These are phyloP conservation scores for Enterocytospora artemiae DNA, from an alignment of 371 early-diverging fungal species.

Conservation along the genomic window DNA sequence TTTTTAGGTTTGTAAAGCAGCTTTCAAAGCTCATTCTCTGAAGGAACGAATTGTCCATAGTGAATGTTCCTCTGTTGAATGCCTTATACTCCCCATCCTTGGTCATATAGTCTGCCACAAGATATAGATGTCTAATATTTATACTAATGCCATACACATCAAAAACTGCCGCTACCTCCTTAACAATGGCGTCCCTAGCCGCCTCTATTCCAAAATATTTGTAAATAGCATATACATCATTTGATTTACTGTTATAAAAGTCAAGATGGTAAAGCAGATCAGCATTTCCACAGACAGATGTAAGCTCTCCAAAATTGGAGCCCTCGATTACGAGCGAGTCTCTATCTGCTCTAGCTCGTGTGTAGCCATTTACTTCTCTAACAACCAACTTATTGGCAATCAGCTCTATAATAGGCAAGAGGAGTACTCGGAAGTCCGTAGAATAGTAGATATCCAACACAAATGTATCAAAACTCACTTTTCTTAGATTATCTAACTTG, in stretches of 20 bases:
- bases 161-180: conserved; percentile 86
- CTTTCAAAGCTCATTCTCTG: conserved; percentile 55
- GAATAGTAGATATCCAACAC: conserved; percentile 36
- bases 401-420: conserved; percentile 36
- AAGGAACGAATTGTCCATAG: conserved; percentile 28
- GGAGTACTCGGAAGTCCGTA: conserved; percentile 31
- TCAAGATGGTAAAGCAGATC: conserved; percentile 66
- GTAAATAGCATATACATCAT: conserved; percentile 83
- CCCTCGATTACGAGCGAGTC: conserved; percentile 32
- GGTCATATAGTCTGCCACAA: conserved; percentile 95
- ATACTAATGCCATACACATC: conserved; percentile 88
- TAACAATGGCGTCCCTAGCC: conserved; percentile 78
- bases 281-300: conserved; percentile 60
- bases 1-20: conserved; percentile 36
- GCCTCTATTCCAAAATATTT: conserved; percentile 95
- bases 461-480: conserved; percentile 8
- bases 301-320: conserved; percentile 16
- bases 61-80: conserved; percentile 38
- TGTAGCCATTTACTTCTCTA: conserved; percentile 25
- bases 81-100: conserved; percentile 30
- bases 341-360: conserved; percentile 8
- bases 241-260: conserved; percentile 63
- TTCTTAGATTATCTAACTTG: conserved; percentile 29
- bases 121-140: conserved; percentile 79
- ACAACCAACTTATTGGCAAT: conserved; percentile 29